These are phyloP conservation scores for Candida labiduridarum DNA, from an alignment of 1,139 yeast genomes.

Conservation along the genomic window DNA sequence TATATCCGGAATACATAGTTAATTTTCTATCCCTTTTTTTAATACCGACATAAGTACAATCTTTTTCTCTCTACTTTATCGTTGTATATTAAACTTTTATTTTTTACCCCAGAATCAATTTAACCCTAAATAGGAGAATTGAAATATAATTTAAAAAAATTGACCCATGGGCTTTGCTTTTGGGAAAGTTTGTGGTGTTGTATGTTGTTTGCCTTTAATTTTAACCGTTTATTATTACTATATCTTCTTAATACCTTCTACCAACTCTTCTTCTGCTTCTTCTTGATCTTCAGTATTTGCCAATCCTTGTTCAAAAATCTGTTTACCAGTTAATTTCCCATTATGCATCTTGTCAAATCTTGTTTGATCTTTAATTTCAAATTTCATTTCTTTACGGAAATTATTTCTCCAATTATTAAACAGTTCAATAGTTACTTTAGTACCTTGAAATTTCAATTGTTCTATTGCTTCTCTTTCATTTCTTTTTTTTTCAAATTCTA, in stretches of 20 bases:
- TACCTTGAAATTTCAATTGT: conserved; percentile 80
- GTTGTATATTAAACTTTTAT: not conserved
- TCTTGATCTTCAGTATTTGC: conserved; percentile 62
- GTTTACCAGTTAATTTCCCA: conserved; percentile 83
- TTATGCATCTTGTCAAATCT: conserved; percentile 62
- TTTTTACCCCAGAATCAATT: not conserved
- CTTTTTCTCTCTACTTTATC: no score
- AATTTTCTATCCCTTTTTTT: no score
- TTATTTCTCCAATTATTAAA: conserved; percentile 68
- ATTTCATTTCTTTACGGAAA: conserved; percentile 62
- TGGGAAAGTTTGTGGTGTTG: not conserved
- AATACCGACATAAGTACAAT: no score
- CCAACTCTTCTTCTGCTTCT: conserved; percentile 19
- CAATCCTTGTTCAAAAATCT: conserved; percentile 87
- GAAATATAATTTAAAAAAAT: no score
- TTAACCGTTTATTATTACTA: conserved; percentile 11
- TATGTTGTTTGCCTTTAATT: not conserved
- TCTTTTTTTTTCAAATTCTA: conserved; percentile 57
- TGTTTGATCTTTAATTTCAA: conserved; percentile 50
- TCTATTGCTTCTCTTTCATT: conserved; percentile 62
- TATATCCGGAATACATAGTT: no score
- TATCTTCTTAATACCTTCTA: conserved; percentile 25
- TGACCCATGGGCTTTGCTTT: not conserved
- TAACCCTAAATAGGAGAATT: no score
- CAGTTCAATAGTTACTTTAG: conserved; percentile 75